Evolutionary conservation across 257 asterid genomes (phyloP).

Genomic region (Verbascum thapsus): DNA sequence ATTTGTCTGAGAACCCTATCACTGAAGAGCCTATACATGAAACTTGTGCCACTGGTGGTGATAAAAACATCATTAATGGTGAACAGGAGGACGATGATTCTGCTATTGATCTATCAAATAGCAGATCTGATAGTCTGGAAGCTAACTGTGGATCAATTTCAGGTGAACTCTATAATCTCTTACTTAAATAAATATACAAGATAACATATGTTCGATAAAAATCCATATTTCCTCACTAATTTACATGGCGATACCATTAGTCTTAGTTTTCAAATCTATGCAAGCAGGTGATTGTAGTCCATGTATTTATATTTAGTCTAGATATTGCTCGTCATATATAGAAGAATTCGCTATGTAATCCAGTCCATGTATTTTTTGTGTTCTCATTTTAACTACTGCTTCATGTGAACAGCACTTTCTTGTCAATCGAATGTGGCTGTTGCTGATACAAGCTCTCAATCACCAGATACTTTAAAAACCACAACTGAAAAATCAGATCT

Average conservation of each 20-base stretch:
- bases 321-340: slow-evolving; percentile 4
- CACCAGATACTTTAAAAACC: slow-evolving; percentile 42
- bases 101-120: slow-evolving; percentile 41
- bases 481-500: slow-evolving; percentile 46
- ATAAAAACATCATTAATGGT: slow-evolving; percentile 18
- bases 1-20: slow-evolving; percentile 26
- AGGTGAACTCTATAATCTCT: slow-evolving; percentile 47
- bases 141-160: slow-evolving; percentile 86
- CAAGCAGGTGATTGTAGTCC: not conserved
- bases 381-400: slow-evolving; percentile 17
- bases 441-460: slow-evolving; percentile 33
- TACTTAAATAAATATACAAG: not conserved
- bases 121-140: slow-evolving; percentile 71
- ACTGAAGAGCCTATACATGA: slow-evolving; percentile 30
- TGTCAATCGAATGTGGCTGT: slow-evolving; percentile 39
- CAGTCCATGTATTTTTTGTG: not conserved
- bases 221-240: not conserved
- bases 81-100: slow-evolving; percentile 40
- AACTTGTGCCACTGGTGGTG: slow-evolving; percentile 34
- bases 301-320: slow-evolving; percentile 2
- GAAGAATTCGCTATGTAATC: not conserved
- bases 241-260: not conserved
- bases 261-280: slow-evolving; percentile 2
- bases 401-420: slow-evolving; percentile 37
- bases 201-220: slow-evolving; percentile 1